Evolutionary conservation across 164 flowering plant genomes (phyloP), one percentile per base, ranked within the genome.

Genomic region (Magnolia officinalis): DNA sequence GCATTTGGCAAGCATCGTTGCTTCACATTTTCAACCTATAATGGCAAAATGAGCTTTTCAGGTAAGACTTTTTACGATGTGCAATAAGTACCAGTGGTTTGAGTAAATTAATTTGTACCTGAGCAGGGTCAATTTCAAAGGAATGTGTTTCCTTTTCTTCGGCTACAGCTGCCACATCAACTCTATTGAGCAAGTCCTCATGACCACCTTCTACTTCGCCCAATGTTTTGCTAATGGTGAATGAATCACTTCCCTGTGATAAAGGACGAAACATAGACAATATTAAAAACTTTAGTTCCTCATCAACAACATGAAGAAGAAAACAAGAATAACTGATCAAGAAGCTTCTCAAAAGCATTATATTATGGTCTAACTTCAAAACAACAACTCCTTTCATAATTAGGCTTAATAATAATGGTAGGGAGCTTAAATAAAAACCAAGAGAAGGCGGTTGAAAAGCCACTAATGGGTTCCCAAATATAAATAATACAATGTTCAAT

Each of bases 1-100:
- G 91, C 94, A 85, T 90, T 90, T 13, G 99, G 97, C 87, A 96
- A 86, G 86, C 99, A 96, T 6, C 97, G 96, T 77, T 96, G 94
- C 86, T 94, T 96, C 50, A 94, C 98, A 87, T 91, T 94, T 78
- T 96, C 99, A 79, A 94, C 99, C 99, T 96, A 87, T 52, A 63
- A 83, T 24, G 14, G 23, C 26, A 61, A 61, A 61, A 10, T 31
- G 50, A 26, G 14, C 23, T 70, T 2, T 50, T 19, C 67, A 64
- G 71, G 16, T 29, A 16, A 29, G 69, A 21, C 21, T 24, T 29
- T 31, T 31, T 37, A 37, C 45, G 4, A 37, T 68, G 51, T 26
- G 19, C 8, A 49, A 19, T 20, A n/a, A 45, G 26, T 50, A 11
- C 72, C 59, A 20, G 13, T 49, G 18, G 23, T 14, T 6, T 20